These are phyloP conservation scores for Beta vulgaris DNA, from an alignment of 148 eudicot genomes.

Conservation along the genomic window DNA sequence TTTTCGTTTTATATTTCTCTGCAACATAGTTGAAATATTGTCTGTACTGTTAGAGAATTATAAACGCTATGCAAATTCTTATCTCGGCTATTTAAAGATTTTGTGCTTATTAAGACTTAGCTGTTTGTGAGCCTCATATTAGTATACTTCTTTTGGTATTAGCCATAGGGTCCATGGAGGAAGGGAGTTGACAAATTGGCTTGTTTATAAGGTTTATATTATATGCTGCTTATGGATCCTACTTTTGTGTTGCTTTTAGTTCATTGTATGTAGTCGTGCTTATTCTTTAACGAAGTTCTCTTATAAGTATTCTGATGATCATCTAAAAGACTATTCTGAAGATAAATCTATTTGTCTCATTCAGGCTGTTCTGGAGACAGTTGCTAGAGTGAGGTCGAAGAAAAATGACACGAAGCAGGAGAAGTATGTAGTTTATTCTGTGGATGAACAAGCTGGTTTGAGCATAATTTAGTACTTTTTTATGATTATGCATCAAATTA, in stretches of 20 bases:
- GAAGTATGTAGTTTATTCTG: slow-evolving; percentile 59
- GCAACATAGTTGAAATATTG: background rate
- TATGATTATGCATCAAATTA: background rate
- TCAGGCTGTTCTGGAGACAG: slow-evolving; percentile 97
- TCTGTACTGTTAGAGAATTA: background rate
- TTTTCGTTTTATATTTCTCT: background rate
- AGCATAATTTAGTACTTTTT: background rate
- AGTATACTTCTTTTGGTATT: background rate
- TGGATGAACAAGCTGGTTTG: slow-evolving; percentile 2
- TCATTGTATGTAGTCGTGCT: background rate
- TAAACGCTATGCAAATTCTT: background rate
- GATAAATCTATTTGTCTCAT: slow-evolving; percentile 15
- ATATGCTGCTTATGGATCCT: slow-evolving; percentile 6
- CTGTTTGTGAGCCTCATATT: background rate
- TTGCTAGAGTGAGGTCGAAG: slow-evolving; percentile 95
- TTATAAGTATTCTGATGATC: slow-evolving; percentile 9
- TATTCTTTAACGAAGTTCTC: background rate
- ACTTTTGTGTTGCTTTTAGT: slow-evolving; percentile 1
- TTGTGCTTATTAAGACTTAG: background rate
- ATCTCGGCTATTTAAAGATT: background rate
- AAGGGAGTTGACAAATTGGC: background rate
- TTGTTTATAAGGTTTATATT: background rate
- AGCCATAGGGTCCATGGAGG: background rate
- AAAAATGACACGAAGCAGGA: slow-evolving; percentile 97
- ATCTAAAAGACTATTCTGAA: too few relatives aligned